A percentile compares a stretch with the other conserved stretches of the same genome.
These are phyloP conservation scores for Solanum lycopersicoides DNA, from an alignment of 257 asterid genomes.

Conservation along the genomic window DNA sequence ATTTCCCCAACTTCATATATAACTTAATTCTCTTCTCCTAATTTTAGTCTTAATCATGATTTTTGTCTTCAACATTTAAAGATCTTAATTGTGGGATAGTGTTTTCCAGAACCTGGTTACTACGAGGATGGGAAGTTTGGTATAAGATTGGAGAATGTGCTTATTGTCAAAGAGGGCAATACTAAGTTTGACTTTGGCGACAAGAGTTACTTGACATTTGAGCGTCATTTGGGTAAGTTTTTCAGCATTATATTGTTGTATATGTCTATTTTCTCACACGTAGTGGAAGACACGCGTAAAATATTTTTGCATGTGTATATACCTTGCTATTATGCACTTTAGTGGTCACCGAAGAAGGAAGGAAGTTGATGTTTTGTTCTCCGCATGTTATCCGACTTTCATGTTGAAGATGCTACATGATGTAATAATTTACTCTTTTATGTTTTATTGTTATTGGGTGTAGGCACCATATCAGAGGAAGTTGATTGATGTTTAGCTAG, in stretches of 20 bases:
- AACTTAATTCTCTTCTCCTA: neutral
- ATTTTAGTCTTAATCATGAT: neutral
- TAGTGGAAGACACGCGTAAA: neutral
- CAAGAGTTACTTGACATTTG: conserved; percentile 68
- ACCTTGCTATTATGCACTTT: neutral
- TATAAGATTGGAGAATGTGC: conserved; percentile 90
- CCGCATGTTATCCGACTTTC: neutral
- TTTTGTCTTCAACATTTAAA: neutral
- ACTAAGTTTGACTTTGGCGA: conserved; percentile 85
- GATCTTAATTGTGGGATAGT: conserved; percentile 1
- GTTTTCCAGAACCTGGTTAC: conserved; percentile 82
- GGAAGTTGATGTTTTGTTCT: neutral
- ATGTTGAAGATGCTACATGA: neutral
- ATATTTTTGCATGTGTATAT: neutral
- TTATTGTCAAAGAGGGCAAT: conserved; percentile 65
- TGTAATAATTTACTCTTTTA: neutral
- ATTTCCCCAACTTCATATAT: neutral
- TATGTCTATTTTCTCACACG: too few relatives aligned
- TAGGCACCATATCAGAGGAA: conserved; percentile 90
- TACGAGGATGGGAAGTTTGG: conserved; percentile 97
- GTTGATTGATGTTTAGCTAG: conserved; percentile 53
- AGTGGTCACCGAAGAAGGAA: neutral
- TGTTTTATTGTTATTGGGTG: conserved; percentile 4
- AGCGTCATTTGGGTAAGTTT: conserved; percentile 84
- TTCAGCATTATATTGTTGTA: too few relatives aligned